Conservation (phyloP, 2,329 filamentous ascomycete genomes). For the Arthrobotrys pseudoclavata region DNA sequence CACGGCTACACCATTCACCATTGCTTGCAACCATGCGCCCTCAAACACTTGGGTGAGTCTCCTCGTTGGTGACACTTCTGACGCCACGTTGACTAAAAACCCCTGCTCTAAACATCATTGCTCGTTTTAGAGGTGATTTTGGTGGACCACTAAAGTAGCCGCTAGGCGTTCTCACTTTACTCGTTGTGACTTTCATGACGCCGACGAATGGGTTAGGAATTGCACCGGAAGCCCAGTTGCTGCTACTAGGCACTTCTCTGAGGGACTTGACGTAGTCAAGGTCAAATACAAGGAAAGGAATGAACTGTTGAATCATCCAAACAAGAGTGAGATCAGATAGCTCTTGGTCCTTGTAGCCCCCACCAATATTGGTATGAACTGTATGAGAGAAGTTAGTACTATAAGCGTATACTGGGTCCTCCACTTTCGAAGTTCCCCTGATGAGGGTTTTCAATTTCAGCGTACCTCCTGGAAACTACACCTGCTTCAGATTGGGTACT, state of each 20-base stretch:
- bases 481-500: constrained; percentile 53
- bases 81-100: constrained; percentile 44
- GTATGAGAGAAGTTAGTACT: constrained; percentile 63
- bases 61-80: constrained; percentile 47
- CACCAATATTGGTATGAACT: constrained; percentile 68
- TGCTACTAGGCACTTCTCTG: constrained; percentile 36
- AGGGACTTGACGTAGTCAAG: constrained; percentile 64
- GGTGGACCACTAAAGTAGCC: constrained; percentile 47
- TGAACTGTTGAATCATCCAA: constrained; percentile 70
- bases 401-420: constrained; percentile 66
- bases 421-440: constrained; percentile 59
- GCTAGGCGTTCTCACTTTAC: constrained; percentile 54
- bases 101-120: constrained; percentile 51
- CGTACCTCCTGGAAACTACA: constrained; percentile 71
- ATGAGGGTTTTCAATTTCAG: constrained; percentile 62
- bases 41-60: constrained; percentile 55
- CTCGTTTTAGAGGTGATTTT: constrained; percentile 48
- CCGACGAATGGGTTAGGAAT: constrained; percentile 64
- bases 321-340: constrained; percentile 69
- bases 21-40: constrained; percentile 56
- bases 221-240: constrained; percentile 65
- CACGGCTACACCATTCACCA: constrained; percentile 55
- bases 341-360: constrained; percentile 69
- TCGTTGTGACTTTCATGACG: constrained; percentile 53
- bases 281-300: constrained; percentile 66